Conservation (phyloP, 768 basidiomycete genomes). For the Mycena filopes region DNA sequence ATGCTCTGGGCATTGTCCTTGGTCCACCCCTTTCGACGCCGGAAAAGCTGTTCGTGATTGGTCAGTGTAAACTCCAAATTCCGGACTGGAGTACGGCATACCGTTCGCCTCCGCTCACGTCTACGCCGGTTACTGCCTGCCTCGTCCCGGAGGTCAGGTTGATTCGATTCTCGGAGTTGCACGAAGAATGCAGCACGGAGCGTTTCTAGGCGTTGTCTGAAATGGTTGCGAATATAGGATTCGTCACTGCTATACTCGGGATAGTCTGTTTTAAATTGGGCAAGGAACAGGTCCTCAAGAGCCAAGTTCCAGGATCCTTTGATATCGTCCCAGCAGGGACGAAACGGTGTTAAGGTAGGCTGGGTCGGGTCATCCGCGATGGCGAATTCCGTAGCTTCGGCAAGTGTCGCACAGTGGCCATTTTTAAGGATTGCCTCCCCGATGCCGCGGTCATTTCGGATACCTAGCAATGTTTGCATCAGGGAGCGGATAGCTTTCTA, state of each 20-base stretch:
- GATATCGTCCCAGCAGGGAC: not conserved
- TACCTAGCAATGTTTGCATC: not conserved
- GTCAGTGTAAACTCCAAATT: not conserved
- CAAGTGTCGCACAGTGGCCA: not conserved
- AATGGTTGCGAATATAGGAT: not conserved
- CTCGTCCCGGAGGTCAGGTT: not conserved
- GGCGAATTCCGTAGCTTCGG: not conserved
- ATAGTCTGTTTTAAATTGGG: not conserved
- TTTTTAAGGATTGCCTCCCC: not conserved
- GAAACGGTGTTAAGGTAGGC: not conserved
- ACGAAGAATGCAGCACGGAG: not conserved
- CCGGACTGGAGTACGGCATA: not conserved
- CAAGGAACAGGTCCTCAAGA: not conserved
- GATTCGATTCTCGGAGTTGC: not conserved
- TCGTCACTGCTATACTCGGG: not conserved
- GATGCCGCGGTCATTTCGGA: not conserved
- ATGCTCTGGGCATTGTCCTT: not conserved
- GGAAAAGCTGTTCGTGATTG: not conserved
- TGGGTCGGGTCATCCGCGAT: not conserved
- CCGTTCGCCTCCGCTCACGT: not conserved
- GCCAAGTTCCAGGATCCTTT: not conserved
- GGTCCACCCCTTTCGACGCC: not conserved
- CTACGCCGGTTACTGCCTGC: not conserved
- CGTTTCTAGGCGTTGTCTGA: not conserved
- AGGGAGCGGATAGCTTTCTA: not conserved